Evolutionary conservation across 257 asterid species (phyloP).

Genomic region (Echium plantagineum): DNA sequence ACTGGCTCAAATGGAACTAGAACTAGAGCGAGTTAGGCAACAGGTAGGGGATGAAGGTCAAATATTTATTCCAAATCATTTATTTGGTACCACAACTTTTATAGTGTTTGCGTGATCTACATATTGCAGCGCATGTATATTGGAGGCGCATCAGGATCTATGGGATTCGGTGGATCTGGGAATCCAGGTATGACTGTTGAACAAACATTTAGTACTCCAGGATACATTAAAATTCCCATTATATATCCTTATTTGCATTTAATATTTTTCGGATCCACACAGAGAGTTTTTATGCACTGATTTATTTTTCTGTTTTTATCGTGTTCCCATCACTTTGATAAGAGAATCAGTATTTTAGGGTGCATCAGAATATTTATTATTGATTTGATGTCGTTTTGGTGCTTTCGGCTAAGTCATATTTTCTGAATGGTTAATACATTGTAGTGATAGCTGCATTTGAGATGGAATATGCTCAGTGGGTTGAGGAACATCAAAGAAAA

Average conservation of each 20-base stretch:
- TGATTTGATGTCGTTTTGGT: not conserved
- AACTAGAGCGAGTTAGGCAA: slow-evolving; percentile 69
- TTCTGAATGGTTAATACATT: not conserved
- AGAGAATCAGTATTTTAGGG: not conserved
- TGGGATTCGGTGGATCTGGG: slow-evolving; percentile 38
- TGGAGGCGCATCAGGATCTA: slow-evolving; percentile 36
- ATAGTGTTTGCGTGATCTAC: not conserved
- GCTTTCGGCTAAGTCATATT: no score
- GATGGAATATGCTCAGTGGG: slow-evolving; percentile 73
- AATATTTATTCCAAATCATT: not conserved
- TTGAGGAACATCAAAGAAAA: slow-evolving; percentile 60
- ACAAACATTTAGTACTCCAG: not conserved
- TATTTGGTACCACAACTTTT: not conserved
- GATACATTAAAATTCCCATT: not conserved
- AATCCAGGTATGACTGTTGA: slow-evolving; percentile 34
- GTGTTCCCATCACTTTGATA: not conserved
- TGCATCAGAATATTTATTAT: not conserved
- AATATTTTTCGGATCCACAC: no score
- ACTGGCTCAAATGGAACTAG: slow-evolving; percentile 78
- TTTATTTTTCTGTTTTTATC: not conserved
- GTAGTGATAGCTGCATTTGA: slow-evolving; percentile 66
- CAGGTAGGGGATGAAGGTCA: slow-evolving; percentile 31
- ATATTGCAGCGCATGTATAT: slow-evolving; percentile 43
- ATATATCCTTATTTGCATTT: no score
- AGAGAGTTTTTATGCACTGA: not conserved